Evolutionary conservation across 2,329 filamentous ascomycete genomes (phyloP).

Genomic region (Aspergillus persii): DNA sequence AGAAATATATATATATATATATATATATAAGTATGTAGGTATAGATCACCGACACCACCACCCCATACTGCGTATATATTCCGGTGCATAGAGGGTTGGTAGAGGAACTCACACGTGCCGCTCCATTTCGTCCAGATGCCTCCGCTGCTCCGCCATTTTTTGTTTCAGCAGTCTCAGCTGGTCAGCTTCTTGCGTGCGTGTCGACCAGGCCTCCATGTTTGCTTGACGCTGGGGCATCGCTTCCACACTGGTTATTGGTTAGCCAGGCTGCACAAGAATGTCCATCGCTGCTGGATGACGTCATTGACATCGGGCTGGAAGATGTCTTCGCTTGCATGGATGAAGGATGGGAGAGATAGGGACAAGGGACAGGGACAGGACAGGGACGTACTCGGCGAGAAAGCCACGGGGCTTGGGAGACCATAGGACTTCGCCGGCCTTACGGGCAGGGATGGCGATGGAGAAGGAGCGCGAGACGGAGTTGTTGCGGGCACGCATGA

Average conservation of each 20-base stretch:
- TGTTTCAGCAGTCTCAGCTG: conserved; percentile 18
- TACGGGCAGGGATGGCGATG: conserved; percentile 15
- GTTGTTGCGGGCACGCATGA: conserved; percentile 13
- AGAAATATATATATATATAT: neutral
- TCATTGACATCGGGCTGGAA: conserved; percentile 12
- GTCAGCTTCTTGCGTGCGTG: conserved; percentile 21
- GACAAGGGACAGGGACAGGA: neutral
- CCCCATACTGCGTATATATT: too few relatives aligned
- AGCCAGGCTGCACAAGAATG: neutral
- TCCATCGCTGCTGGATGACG: conserved; percentile 13
- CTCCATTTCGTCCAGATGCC: conserved; percentile 27
- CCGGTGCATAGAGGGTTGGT: neutral
- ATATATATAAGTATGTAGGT: neutral
- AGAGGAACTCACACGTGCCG: conserved; percentile 24
- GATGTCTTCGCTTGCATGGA: neutral
- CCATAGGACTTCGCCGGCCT: conserved; percentile 21
- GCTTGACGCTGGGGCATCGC: conserved; percentile 19
- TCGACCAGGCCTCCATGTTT: conserved; percentile 15
- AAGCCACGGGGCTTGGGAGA: conserved; percentile 24
- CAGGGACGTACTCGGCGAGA: conserved; percentile 23
- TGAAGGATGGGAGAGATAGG: too few relatives aligned
- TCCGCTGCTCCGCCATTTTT: conserved; percentile 23
- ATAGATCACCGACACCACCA: too few relatives aligned
- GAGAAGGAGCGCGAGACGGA: conserved; percentile 18
- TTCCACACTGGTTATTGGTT: conserved; percentile 17